phyloP scores from a whole-genome alignment of 768 basidiomycete genomes.

The Lactarius tabidus region DNA sequence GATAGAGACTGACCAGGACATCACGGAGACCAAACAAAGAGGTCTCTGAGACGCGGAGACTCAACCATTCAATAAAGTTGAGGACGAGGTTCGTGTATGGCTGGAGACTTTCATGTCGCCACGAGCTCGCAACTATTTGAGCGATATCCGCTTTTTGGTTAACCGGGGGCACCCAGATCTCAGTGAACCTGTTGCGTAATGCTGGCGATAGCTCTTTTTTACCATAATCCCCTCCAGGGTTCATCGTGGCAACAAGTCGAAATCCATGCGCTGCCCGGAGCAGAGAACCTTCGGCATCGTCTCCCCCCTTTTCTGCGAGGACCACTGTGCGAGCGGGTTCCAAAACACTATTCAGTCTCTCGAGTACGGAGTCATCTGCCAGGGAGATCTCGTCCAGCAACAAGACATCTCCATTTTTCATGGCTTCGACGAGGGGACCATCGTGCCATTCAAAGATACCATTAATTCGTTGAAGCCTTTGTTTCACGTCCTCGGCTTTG shows the following conservation, averaged over 20 bases:
- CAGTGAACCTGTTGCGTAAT: constrained; percentile 94
- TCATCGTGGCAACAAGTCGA: constrained; percentile 97
- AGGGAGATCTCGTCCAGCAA: constrained; percentile 95
- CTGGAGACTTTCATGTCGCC: constrained; percentile 53
- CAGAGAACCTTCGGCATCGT: constrained; percentile 59
- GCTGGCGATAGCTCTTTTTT: constrained; percentile 99
- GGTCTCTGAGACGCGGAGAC: constrained; percentile 51
- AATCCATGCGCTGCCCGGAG: constrained; percentile 66
- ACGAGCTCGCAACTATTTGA: constrained; percentile 69
- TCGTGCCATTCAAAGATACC: constrained; percentile 96
- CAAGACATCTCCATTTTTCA: constrained; percentile 80
- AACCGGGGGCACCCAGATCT: constrained; percentile 95
- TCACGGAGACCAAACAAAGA: constrained; percentile 79
- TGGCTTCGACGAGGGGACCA: constrained; percentile 92
- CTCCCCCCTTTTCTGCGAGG: constrained; percentile 88
- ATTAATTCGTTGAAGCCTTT: constrained; percentile 47
- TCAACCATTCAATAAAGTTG: constrained; percentile 81
- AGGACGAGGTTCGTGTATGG: constrained; percentile 59
- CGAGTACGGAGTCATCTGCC: constrained; percentile 96
- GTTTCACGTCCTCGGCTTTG: constrained; percentile 40
- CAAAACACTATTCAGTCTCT: constrained; percentile 95
- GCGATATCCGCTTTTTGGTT: constrained; percentile 68
- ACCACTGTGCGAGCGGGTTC: constrained; percentile 86
- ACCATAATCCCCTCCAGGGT: constrained; percentile 97
- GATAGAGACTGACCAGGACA: constrained; percentile 60